Percentiles rank a stretch among this genome's conserved stretches.
Evolutionary conservation across 106 monocot species (phyloP).

Genomic region (Phalaenopsis aphrodite): DNA sequence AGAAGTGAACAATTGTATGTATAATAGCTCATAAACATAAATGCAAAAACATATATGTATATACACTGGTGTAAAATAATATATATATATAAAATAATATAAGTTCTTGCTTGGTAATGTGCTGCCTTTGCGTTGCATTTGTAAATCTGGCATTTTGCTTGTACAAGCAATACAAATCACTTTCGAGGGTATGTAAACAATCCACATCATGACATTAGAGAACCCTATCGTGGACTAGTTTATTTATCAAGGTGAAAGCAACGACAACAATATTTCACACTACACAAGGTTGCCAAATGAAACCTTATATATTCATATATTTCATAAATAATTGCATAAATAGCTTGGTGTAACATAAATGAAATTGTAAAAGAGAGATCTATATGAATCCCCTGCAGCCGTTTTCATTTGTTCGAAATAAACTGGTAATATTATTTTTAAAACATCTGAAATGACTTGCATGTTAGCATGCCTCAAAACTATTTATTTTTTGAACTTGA

Average conservation of each 20-base stretch:
- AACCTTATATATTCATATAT: background rate
- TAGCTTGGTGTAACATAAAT: background rate
- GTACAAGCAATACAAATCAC: background rate
- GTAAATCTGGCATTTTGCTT: background rate
- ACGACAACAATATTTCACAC: background rate
- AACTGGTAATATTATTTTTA: background rate
- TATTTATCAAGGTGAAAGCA: background rate
- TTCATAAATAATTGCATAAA: background rate
- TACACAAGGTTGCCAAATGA: background rate
- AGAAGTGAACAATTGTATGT: background rate
- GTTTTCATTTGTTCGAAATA: background rate
- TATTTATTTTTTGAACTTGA: background rate
- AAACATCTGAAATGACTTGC: background rate
- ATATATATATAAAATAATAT: background rate
- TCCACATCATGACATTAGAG: background rate
- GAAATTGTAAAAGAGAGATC: background rate
- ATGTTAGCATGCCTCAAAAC: background rate
- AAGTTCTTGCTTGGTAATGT: background rate
- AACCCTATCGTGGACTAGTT: background rate
- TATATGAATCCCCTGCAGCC: background rate
- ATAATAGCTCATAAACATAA: background rate
- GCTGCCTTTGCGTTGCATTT: background rate
- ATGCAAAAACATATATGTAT: background rate
- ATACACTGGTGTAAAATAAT: background rate
- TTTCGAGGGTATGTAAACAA: background rate